Conservation (phyloP, 179 eudicot genomes). For the Patellifolia procumbens region DNA sequence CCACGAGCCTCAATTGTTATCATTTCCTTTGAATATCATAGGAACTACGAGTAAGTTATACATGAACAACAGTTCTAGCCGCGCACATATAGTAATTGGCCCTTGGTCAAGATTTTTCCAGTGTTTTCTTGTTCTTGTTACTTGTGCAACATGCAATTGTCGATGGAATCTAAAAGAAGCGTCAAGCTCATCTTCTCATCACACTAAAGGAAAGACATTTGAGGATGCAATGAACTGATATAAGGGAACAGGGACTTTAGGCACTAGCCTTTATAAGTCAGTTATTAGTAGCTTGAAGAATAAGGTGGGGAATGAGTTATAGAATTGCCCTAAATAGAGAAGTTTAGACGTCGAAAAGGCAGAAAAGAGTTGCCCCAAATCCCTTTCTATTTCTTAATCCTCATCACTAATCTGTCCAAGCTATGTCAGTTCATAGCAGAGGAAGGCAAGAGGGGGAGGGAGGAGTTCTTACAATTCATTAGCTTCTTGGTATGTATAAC, state of each 20-base stretch:
- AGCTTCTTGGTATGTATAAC: conserved; percentile 72
- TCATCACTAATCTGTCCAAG: too few relatives aligned
- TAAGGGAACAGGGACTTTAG: too few relatives aligned
- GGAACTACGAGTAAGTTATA: not conserved
- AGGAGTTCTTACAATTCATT: conserved; percentile 62
- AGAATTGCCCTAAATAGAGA: too few relatives aligned
- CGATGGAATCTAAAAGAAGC: not conserved
- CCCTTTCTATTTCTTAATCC: too few relatives aligned
- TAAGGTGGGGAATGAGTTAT: too few relatives aligned
- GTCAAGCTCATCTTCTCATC: not conserved
- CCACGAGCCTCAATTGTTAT: not conserved
- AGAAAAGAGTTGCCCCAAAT: too few relatives aligned
- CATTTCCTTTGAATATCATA: not conserved
- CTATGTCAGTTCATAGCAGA: too few relatives aligned
- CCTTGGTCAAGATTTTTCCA: not conserved
- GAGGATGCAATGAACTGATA: too few relatives aligned
- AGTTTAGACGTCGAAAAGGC: too few relatives aligned
- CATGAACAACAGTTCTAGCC: not conserved
- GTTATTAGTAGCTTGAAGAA: too few relatives aligned
- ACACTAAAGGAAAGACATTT: not conserved
- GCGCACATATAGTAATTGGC: not conserved
- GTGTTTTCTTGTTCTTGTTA: not conserved
- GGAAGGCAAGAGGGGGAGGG: not conserved
- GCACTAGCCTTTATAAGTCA: too few relatives aligned
- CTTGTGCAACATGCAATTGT: not conserved